Conservation (phyloP, 1,284 basidiomycete genomes). For the Coriolopsis trogii region DNA sequence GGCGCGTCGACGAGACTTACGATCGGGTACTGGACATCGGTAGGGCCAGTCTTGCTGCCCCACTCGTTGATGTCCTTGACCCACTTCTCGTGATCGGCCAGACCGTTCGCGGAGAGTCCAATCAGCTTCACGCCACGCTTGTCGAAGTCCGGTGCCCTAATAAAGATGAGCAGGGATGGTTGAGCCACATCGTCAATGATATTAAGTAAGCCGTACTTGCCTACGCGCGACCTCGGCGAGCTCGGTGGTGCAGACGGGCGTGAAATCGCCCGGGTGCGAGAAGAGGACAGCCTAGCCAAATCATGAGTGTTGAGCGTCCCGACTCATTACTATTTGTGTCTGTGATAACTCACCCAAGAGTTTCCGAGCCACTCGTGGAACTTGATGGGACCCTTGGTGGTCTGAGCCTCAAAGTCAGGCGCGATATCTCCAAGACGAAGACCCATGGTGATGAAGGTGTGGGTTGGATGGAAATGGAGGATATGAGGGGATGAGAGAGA, state of each 20-base stretch:
- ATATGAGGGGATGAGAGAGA: constrained; percentile 1
- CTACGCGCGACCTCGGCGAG: constrained; percentile 91
- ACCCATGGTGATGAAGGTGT: constrained; percentile 14
- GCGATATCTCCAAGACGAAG: constrained; percentile 80
- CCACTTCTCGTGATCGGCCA: constrained; percentile 88
- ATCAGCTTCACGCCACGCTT: constrained; percentile 93
- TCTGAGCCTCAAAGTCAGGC: constrained; percentile 84
- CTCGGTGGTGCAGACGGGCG: constrained; percentile 94
- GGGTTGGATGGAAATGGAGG: background rate
- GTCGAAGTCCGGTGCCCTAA: constrained; percentile 78
- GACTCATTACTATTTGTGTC: background rate
- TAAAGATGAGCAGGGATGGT: too few relatives aligned
- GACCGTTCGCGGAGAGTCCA: constrained; percentile 91
- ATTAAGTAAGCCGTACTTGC: constrained; percentile 15
- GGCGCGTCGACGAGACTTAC: constrained; percentile 58
- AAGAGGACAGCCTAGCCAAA: constrained; percentile 76
- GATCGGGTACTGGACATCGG: constrained; percentile 89
- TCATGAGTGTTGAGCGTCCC: constrained; percentile 18
- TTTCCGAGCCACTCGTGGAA: constrained; percentile 93
- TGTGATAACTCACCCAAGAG: constrained; percentile 72
- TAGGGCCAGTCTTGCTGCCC: constrained; percentile 66
- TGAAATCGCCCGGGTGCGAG: constrained; percentile 91
- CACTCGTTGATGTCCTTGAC: constrained; percentile 91
- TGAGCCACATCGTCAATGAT: background rate
- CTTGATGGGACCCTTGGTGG: constrained; percentile 75